phyloP scores from a whole-genome alignment of 1,284 basidiomycete genomes.

The Ganoderma multipileum region DNA sequence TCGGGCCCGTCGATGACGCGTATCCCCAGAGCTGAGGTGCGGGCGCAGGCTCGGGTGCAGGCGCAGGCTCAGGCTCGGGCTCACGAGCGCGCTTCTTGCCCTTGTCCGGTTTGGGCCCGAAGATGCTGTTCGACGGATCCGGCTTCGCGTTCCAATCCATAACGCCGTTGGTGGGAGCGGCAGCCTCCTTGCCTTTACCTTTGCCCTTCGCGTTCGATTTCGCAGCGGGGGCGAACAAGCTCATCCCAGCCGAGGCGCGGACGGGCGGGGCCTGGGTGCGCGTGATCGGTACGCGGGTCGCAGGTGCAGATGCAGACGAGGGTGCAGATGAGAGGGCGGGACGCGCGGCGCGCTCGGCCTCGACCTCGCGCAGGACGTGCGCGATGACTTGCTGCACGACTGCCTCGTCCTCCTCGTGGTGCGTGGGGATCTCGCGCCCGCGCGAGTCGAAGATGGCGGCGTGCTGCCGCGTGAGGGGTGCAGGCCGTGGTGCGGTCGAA shows the following conservation, averaged over 20 bases:
- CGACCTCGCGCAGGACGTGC: not conserved
- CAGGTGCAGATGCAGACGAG: not conserved
- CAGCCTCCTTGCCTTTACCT: not conserved
- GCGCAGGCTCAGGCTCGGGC: conserved; percentile 2
- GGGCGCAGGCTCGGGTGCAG: not conserved
- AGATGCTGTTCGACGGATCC: no score
- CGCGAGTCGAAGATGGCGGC: conserved; percentile 3
- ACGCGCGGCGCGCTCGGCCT: not conserved
- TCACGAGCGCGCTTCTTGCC: conserved; percentile 26
- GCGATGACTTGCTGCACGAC: not conserved
- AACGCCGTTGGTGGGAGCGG: no score
- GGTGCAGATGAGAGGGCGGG: not conserved
- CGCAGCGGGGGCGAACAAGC: not conserved
- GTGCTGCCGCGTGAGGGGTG: not conserved
- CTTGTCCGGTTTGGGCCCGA: conserved; percentile 8
- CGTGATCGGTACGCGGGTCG: not conserved
- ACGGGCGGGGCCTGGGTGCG: not conserved
- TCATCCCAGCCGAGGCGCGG: not conserved
- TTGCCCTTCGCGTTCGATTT: conserved; percentile 6
- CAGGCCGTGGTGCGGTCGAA: not conserved
- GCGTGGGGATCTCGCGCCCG: not conserved
- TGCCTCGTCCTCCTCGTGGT: not conserved
- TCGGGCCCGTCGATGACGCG: conserved; percentile 7
- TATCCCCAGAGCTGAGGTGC: not conserved
- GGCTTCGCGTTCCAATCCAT: no score